Conservation (phyloP, 208 protist species). For the Pavlovales sp. region DNA sequence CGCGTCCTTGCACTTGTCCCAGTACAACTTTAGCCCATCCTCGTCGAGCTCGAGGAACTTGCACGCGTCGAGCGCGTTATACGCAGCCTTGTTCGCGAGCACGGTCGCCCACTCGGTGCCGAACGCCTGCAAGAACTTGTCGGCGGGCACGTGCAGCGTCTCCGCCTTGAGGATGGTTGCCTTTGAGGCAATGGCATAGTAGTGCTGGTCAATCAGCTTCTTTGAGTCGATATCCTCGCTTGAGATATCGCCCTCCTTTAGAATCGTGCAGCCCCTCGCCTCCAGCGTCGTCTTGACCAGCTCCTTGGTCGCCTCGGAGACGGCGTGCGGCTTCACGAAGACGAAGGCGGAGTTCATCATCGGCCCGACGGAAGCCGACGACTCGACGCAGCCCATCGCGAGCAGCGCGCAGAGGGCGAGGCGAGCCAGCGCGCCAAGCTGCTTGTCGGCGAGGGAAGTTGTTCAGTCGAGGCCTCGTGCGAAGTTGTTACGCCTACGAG, state of each 20-base stretch:
- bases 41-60: slow-evolving; percentile 33
- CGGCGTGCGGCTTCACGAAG: slow-evolving; percentile 25
- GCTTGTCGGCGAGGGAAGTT: too few species aligned
- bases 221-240: slow-evolving; percentile 58
- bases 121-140: slow-evolving; percentile 66
- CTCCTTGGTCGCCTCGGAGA: neutral
- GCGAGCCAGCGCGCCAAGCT: too few species aligned
- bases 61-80: slow-evolving; percentile 69
- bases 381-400: too few species aligned
- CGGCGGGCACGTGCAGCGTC: slow-evolving; percentile 64
- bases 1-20: slow-evolving; percentile 42
- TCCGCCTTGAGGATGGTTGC: slow-evolving; percentile 59
- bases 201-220: slow-evolving; percentile 68
- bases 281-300: neutral
- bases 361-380: too few species aligned
- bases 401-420: too few species aligned
- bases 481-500: too few species aligned
- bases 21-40: slow-evolving; percentile 7
- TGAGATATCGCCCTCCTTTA: slow-evolving; percentile 54
- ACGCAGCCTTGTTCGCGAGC: slow-evolving; percentile 64
- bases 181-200: slow-evolving; percentile 62
- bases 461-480: too few species aligned
- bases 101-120: slow-evolving; percentile 68
- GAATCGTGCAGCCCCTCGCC: neutral
- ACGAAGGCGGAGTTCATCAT: slow-evolving; percentile 7